Evolutionary conservation across 75 land plant genomes (phyloP).

Genomic region (Cunninghamia lanceolata): DNA sequence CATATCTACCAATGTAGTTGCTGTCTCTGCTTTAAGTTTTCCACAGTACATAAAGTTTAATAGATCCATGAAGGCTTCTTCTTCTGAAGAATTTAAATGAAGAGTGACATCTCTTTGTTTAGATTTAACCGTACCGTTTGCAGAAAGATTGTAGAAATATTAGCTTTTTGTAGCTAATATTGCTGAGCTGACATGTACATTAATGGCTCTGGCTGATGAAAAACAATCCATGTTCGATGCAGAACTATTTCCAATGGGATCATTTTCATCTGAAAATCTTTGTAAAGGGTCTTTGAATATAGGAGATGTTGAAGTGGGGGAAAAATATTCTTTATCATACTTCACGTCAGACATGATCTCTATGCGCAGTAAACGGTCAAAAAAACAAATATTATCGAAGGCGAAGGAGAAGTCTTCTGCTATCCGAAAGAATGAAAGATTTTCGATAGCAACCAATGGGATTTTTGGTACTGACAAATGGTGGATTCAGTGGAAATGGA

Average conservation of each 20-base stretch:
- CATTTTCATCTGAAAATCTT: too few species aligned
- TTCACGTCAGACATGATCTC: too few species aligned
- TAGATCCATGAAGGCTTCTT: conserved; percentile 39
- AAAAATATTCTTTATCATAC: too few species aligned
- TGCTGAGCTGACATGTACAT: conserved; percentile 46
- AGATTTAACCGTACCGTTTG: conserved; percentile 46
- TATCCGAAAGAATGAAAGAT: too few species aligned
- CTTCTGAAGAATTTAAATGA: conserved; percentile 33
- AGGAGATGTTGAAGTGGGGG: too few species aligned
- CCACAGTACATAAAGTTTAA: conserved; percentile 38
- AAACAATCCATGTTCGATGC: background rate
- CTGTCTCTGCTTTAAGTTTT: background rate
- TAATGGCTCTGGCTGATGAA: background rate
- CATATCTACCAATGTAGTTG: conserved; percentile 36
- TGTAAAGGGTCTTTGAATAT: too few species aligned
- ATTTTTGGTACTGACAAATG: too few species aligned
- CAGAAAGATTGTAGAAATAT: conserved; percentile 42
- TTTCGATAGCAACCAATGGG: too few species aligned
- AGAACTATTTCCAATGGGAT: too few species aligned
- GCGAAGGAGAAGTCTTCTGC: too few species aligned
- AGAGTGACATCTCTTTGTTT: conserved; percentile 36
- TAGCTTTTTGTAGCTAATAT: conserved; percentile 53
- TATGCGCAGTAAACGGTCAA: too few species aligned
- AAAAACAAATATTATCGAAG: too few species aligned
- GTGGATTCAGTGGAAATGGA: conserved; percentile 87